phyloP scores from a whole-genome alignment of 2,329 filamentous ascomycete species.

The Fusarium staphyleae region DNA sequence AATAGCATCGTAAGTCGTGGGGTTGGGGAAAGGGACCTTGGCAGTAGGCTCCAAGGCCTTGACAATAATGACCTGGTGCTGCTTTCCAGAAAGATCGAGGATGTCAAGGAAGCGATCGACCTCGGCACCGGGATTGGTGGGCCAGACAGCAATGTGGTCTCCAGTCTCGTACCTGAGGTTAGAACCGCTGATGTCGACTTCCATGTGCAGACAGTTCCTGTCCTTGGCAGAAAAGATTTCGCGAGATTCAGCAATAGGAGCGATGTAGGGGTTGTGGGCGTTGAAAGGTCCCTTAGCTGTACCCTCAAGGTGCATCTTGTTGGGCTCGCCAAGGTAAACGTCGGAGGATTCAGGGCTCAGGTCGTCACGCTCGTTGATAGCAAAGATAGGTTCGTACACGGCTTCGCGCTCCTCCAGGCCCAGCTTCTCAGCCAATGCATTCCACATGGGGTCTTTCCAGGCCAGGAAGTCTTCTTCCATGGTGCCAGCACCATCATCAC shows the following conservation, averaged over 20 bases:
- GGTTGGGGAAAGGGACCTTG: conserved; percentile 96
- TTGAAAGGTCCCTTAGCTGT: conserved; percentile 88
- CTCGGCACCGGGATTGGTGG: conserved; percentile 90
- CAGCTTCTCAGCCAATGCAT: conserved; percentile 81
- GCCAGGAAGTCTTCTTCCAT: conserved; percentile 99
- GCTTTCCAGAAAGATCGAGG: conserved; percentile 77
- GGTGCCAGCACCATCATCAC: conserved; percentile 95
- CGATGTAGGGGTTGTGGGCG: conserved; percentile 95
- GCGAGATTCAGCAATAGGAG: conserved; percentile 87
- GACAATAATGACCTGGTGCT: conserved; percentile 82
- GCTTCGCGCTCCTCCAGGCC: conserved; percentile 92
- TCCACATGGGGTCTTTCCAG: conserved; percentile 99
- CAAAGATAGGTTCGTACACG: conserved; percentile 92
- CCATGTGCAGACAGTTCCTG: conserved; percentile 95
- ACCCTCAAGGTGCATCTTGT: conserved; percentile 92
- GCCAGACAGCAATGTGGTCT: conserved; percentile 97
- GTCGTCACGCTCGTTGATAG: conserved; percentile 77
- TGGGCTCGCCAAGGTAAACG: conserved; percentile 95
- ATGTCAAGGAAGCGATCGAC: conserved; percentile 88
- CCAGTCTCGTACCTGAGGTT: conserved; percentile 94
- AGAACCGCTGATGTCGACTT: conserved; percentile 88
- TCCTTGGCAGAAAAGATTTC: conserved; percentile 91
- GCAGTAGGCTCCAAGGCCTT: conserved; percentile 94
- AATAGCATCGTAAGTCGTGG: conserved; percentile 94
- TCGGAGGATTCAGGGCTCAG: conserved; percentile 76